Conservation (phyloP, 192 early-diverging fungal genomes). For the Backusella psychrophila region DNA sequence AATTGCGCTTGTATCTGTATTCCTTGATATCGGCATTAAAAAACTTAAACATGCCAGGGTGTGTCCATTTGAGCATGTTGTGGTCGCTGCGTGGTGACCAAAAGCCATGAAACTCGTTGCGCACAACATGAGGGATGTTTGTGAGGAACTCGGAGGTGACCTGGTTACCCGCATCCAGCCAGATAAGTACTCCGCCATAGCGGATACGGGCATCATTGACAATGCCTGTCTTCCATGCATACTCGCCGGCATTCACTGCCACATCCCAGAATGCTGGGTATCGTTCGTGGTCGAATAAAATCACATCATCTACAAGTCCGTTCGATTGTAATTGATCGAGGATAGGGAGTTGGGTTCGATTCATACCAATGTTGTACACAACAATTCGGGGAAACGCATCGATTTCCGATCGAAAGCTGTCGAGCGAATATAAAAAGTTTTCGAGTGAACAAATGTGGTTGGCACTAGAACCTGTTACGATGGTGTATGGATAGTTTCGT, state of each 20-base stretch:
- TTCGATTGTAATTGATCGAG: conserved; percentile 36
- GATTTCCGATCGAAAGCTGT: conserved; percentile 34
- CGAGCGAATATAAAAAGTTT: conserved; percentile 42
- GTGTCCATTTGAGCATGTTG: conserved; percentile 41
- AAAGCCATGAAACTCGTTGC: conserved; percentile 42
- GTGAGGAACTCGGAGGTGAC: conserved; percentile 40
- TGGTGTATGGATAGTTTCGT: conserved; percentile 37
- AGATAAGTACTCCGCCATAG: conserved; percentile 42
- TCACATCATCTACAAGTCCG: conserved; percentile 42
- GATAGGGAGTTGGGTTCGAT: conserved; percentile 34
- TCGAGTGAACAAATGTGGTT: conserved; percentile 56
- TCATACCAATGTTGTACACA: conserved; percentile 53
- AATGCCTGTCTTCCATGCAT: conserved; percentile 57
- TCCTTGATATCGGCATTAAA: conserved; percentile 33
- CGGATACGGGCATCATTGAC: conserved; percentile 44
- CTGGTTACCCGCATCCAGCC: conserved; percentile 54
- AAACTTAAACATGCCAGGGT: conserved; percentile 46
- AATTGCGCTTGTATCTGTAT: conserved; percentile 42
- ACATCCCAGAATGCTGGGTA: conserved; percentile 55
- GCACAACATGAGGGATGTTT: not conserved
- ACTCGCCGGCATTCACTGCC: conserved; percentile 40
- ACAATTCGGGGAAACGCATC: conserved; percentile 39
- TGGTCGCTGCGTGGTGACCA: conserved; percentile 49
- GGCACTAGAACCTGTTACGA: conserved; percentile 48
- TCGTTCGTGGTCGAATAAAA: conserved; percentile 41